These are phyloP conservation scores for Botryotinia globosa DNA, from an alignment of 2,329 filamentous ascomycete genomes.

Conservation along the genomic window DNA sequence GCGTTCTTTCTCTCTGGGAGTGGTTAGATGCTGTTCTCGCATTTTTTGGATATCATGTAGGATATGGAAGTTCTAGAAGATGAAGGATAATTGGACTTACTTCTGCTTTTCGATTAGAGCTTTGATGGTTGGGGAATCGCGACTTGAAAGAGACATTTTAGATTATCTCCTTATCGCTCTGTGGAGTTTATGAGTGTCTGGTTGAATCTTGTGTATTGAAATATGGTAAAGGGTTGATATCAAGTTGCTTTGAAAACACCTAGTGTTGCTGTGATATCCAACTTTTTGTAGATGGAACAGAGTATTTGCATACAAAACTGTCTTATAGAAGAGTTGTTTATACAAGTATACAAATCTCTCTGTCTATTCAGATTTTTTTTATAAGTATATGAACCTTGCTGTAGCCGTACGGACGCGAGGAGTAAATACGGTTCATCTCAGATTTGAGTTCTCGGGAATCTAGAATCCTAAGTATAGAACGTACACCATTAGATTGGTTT, in stretches of 20 bases:
- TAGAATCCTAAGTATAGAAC: background rate
- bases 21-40: background rate
- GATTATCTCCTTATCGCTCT: background rate
- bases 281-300: background rate
- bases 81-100: background rate
- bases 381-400: background rate
- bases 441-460: too few species aligned
- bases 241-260: background rate
- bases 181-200: background rate
- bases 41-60: background rate
- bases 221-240: background rate
- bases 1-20: background rate
- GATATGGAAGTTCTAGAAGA: background rate
- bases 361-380: rapidly evolving
- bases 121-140: background rate
- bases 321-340: background rate
- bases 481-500: background rate
- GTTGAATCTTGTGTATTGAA: background rate
- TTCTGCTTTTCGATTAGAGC: background rate
- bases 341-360: background rate
- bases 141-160: background rate
- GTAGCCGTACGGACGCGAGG: background rate
- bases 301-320: background rate
- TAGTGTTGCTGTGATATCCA: background rate
- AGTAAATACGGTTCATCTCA: background rate